Conservation (phyloP, 1,284 basidiomycete species). For the Irpex sp. region DNA sequence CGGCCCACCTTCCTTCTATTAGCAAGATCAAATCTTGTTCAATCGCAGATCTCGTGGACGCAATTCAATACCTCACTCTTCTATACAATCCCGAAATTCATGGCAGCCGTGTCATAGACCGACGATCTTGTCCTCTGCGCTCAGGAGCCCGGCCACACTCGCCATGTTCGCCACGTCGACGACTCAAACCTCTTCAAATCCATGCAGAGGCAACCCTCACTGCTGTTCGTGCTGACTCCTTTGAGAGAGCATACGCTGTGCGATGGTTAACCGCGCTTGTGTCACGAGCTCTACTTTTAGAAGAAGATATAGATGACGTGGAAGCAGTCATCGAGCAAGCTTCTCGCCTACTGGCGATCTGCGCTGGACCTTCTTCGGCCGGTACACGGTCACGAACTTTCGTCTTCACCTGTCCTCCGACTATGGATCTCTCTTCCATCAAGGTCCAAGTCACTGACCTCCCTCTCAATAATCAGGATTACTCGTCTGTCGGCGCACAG, state of each 20-base stretch:
- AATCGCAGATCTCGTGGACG: slow-evolving; percentile 24
- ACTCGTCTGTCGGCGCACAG: slow-evolving; percentile 79
- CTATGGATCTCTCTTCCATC: slow-evolving; percentile 11
- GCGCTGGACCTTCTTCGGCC: slow-evolving; percentile 36
- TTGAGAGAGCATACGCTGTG: slow-evolving; percentile 65
- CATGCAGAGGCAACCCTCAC: slow-evolving; percentile 9
- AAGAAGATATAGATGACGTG: slow-evolving; percentile 15
- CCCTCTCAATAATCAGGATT: slow-evolving; percentile 72
- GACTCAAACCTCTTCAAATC: not conserved
- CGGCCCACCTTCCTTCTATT: slow-evolving; percentile 27
- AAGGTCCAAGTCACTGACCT: slow-evolving; percentile 65
- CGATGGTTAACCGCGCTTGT: slow-evolving; percentile 70
- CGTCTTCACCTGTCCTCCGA: slow-evolving; percentile 27
- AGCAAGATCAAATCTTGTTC: slow-evolving; percentile 20
- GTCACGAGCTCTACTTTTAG: slow-evolving; percentile 19
- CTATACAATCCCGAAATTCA: slow-evolving; percentile 47
- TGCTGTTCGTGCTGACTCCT: slow-evolving; percentile 44
- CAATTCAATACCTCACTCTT: slow-evolving; percentile 36
- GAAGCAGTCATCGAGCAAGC: slow-evolving; percentile 48
- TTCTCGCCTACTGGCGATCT: slow-evolving; percentile 40
- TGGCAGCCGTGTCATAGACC: slow-evolving; percentile 30
- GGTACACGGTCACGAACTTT: slow-evolving; percentile 40
- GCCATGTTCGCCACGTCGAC: not conserved
- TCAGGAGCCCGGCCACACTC: not conserved
- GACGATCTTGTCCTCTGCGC: slow-evolving; percentile 1